Base-by-base conservation (phyloP, 768 basidiomycete species). In the Naganishia friedmannii region DNA sequence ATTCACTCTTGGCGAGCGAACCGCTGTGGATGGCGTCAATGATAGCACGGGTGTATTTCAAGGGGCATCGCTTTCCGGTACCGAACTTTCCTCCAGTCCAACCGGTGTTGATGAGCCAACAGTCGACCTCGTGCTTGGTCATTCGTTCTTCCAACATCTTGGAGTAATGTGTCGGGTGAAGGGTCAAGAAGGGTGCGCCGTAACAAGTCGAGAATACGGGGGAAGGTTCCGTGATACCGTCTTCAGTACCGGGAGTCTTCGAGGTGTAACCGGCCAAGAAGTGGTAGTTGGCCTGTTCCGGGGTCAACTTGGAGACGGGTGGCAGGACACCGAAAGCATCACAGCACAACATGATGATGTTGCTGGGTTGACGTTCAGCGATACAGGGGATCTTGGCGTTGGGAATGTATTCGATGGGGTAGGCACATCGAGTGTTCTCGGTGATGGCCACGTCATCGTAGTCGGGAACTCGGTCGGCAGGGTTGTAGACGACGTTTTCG, bases 141-240 rank as follows among this genome's bases (percentile, higher is more conserved):
- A 99, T 98, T 77, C 90, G 88, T 74, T 92, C 89, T 0, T 95
- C 93, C 74, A 99, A 86, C 96, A 99, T 99, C 82, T 89, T 86
- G 51, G 96, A 95, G 82, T 99, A 99, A 72, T 93, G 90, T 42
- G 90, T 87, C 54, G 93, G 93, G 83, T 96, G 95, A 68, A 96
- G 90, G 75, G 97, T 89, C 80, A 99, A 97, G 87, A 99, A 98
- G n/a, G 96, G 96, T 51, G 94, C 93, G 75, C 90, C 91, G 87
- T 97, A 99, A 83, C 96, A 98, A 37, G 94, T 97, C 23, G 93
- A 96, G 87, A 99, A 99, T 51, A 96, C 98, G 28, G 96, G 96
- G 73, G 95, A 94, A 70, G 96, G 96, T 81, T 99, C 96, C 54
- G 96, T 86, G 32, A 99, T 91, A 79, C 95, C 95, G 77, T 97